Evolutionary conservation across 306 rosid species (phyloP).

Genomic region (Quercus variabilis): DNA sequence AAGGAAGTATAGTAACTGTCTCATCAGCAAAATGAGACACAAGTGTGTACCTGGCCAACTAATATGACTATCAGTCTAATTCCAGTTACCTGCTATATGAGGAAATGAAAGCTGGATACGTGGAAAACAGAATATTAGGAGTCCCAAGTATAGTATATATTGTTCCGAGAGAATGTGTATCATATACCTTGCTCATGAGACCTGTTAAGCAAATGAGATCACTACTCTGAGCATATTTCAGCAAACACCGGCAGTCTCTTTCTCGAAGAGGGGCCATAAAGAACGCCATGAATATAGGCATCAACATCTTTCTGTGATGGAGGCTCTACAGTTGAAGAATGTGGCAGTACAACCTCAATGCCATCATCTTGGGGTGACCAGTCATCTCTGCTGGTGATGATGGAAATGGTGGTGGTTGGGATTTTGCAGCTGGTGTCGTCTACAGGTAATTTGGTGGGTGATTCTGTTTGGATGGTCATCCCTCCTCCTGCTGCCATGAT

Average conservation of each 20-base stretch:
- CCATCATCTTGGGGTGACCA: constrained; percentile 82
- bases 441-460: constrained; percentile 11
- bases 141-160: neutral
- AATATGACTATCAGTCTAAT: neutral
- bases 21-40: neutral
- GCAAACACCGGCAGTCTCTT: constrained; percentile 46
- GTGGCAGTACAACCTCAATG: constrained; percentile 42
- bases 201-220: constrained; percentile 1
- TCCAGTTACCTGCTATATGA: neutral
- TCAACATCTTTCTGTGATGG: constrained; percentile 44
- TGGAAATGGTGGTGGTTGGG: neutral
- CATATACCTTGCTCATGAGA: neutral
- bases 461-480: constrained; percentile 19
- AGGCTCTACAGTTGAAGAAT: constrained; percentile 22
- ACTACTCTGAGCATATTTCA: constrained; percentile 24
- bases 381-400: neutral
- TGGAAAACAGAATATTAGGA: neutral
- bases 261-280: constrained; percentile 17
- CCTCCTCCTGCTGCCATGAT: constrained; percentile 12
- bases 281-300: constrained; percentile 26
- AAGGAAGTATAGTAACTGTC: neutral
- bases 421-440: neutral
- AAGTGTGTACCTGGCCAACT: neutral
- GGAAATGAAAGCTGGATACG: too few relatives aligned
- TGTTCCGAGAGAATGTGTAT: constrained; percentile 14